A percentile compares a stretch with the other conserved stretches of the same genome.
Evolutionary conservation across 176 grass and related monocot genomes (phyloP).

Genomic region (Otatea glauca): DNA sequence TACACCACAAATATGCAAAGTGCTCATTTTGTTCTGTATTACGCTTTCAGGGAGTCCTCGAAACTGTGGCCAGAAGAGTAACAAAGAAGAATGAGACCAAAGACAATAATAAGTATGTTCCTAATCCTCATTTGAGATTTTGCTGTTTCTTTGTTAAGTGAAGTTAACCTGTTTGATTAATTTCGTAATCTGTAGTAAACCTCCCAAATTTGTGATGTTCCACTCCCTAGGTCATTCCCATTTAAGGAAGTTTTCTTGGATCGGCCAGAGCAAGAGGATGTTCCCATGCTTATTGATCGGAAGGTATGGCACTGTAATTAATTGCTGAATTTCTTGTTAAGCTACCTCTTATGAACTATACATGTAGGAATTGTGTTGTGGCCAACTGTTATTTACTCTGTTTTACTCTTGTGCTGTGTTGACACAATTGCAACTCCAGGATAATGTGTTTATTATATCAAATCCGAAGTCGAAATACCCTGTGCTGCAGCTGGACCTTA

Average conservation of each 20-base stretch:
- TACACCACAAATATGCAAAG: not conserved
- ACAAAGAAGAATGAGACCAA: constrained; percentile 98
- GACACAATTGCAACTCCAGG: constrained; percentile 55
- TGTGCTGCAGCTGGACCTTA: constrained; percentile 92
- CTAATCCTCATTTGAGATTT: constrained; percentile 24
- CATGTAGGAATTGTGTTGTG: constrained; percentile 5
- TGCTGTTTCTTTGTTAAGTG: constrained; percentile 2
- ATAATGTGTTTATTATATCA: constrained; percentile 99
- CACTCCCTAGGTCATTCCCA: constrained; percentile 70
- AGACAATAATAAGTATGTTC: constrained; percentile 94
- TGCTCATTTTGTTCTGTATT: constrained; percentile 44
- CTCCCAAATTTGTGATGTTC: constrained; percentile 38
- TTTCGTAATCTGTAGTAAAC: constrained; percentile 33
- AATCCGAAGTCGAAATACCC: constrained; percentile 99
- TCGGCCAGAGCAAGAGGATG: constrained; percentile 89
- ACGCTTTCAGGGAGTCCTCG: constrained; percentile 72
- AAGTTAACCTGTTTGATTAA: constrained; percentile 27
- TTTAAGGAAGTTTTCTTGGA: constrained; percentile 99
- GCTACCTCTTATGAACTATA: constrained; percentile 29
- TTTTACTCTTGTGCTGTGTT: constrained; percentile 29
- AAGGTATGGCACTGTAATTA: constrained; percentile 52
- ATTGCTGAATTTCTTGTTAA: constrained; percentile 12
- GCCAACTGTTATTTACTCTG: not conserved
- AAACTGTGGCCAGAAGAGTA: constrained; percentile 95
- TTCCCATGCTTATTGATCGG: constrained; percentile 95